Base-by-base conservation (phyloP, 2,329 filamentous ascomycete species). In the Plenodomus lindquistii region DNA sequence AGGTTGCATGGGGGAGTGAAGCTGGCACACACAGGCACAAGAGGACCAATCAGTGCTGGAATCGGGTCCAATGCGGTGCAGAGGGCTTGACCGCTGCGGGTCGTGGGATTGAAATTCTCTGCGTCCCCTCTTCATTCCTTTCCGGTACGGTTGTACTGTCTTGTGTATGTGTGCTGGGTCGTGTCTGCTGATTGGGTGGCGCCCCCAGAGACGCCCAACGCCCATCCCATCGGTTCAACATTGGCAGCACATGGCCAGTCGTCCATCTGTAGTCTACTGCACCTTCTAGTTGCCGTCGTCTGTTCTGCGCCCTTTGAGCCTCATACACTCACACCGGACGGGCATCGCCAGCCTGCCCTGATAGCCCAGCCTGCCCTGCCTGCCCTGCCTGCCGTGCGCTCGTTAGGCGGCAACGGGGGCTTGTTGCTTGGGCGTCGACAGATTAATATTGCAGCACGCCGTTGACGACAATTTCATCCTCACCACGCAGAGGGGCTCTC, bases 371-470 rank as follows among this genome's bases (percentile, higher is more conserved):
- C 56, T 57, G 59, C 52, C 36, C 37, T 31, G 16, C 10, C 17
- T 15, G 19, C 31, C 36, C 16, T 31, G 37, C 36, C 39, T 40
- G 21, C 39, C 40, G 44, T 39, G 52, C 49, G 44, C 42, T 37
- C 42, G 54, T 59, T 57, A 62, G 61, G 61, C 61, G 55, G 56
- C 61, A 66, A 55, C 58, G 29, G 39, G 35, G 50, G 47, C 52
- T 52, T 59, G 51, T 56, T 48, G 54, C 62, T 66, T 65, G 63
- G 63, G 62, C 60, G 49, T 62, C 65, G 27, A 31, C 15, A 15
- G 9, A 4, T 11, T 15, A 61, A 65, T 52, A 60, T 55, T 49
- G 59, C 44, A 42, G 39, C 22, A 42, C 31, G 17, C 31, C 35
- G 29, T 13, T n/a, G n/a, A n/a, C n/a, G n/a, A n/a, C n/a, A n/a